Evolutionary conservation across 441 rosid species (phyloP).

Genomic region (Pelargonium myrrhifolium): DNA sequence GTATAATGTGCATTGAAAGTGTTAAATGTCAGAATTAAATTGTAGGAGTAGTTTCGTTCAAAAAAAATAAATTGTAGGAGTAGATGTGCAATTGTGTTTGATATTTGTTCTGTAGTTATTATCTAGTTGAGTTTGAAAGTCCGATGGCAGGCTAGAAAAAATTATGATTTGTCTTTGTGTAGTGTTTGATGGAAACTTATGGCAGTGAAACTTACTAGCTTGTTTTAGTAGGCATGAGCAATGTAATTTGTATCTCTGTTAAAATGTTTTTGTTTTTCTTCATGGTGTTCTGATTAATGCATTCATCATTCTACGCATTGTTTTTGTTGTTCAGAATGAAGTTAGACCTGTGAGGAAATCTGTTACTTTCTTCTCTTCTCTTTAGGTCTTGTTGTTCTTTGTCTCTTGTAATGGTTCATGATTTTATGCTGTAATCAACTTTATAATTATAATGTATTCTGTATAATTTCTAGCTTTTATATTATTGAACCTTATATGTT

Average conservation of each 20-base stretch:
- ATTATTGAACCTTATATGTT: background rate
- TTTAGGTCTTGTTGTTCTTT: background rate
- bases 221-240: background rate
- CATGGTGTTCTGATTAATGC: background rate
- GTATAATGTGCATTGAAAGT: too few species aligned
- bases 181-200: background rate
- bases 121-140: background rate
- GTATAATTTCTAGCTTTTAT: background rate
- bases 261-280: background rate
- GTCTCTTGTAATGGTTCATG: background rate
- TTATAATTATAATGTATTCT: background rate
- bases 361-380: background rate
- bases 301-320: background rate
- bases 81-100: background rate
- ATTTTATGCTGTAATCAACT: background rate
- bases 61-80: background rate
- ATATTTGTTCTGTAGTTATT: background rate
- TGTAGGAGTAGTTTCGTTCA: too few species aligned
- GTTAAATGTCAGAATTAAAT: too few species aligned
- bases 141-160: background rate
- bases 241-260: background rate
- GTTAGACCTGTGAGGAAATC: background rate
- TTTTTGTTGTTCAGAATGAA: background rate
- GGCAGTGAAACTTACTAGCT: background rate
- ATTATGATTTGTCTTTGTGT: background rate